Evolutionary conservation across 1,284 basidiomycete genomes (phyloP), one percentile per base, ranked within the genome.

Genomic region (Leucoagaricus sp.): DNA sequence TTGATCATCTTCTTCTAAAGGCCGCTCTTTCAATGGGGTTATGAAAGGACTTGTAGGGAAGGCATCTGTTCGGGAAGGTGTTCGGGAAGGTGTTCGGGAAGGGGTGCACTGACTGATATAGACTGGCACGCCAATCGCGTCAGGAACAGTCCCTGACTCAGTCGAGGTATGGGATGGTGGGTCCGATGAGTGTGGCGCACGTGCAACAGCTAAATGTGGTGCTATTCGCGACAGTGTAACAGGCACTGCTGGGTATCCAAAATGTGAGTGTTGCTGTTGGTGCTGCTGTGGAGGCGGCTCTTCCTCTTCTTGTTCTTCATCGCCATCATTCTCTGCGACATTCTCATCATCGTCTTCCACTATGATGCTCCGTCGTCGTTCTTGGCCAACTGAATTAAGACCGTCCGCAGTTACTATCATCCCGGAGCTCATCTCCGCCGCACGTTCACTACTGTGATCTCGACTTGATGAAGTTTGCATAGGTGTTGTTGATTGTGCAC

Each of bases 21-120:
- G 56, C 34, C 76, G 75, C 67, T 90, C 88, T 67, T 81, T 83
- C 54, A 87, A 67, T 1, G 87, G 89, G 1, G 82, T 83, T n/a
- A 80, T 79, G 64, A 89, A 91, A 10, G 89, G 88, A 68, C 87
- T 91, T 44, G 77, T 82, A 3, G 85, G 82, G 68, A 87, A 86
- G 12, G 68, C 44, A 55, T 87, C n/a, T 86, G 51, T 79, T 80
- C n/a, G n/a, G n/a, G n/a, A n/a, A n/a, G n/a, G n/a, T n/a, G n/a
- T n/a, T n/a, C n/a, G n/a, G n/a, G n/a, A n/a, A n/a, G n/a, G n/a
- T n/a, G n/a, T n/a, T 57, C 78, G 73, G n/a, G 78, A 80, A 19
- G 78, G 72, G 9, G 75, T 72, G 50, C 80, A 74, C 46, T 79
- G 72, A 38, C 71, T 74, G 26, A 84, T 60, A 63, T 78, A 83